Percentiles rank a stretch among this genome's conserved stretches.
Evolutionary conservation across 306 rosid species (phyloP).

Genomic region (Acacia acuminata): DNA sequence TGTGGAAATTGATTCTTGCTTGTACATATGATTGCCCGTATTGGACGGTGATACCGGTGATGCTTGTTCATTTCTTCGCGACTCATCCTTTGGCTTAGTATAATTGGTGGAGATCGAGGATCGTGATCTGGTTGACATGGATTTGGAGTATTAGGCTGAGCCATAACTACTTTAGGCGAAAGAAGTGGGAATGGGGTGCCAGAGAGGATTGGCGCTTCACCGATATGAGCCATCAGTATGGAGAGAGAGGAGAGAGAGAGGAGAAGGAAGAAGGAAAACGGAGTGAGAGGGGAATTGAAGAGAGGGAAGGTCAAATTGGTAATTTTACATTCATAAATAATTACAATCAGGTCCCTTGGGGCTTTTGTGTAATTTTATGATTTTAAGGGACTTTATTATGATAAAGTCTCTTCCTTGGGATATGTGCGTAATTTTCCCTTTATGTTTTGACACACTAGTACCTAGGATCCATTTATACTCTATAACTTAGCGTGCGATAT

Average conservation of each 20-base stretch:
- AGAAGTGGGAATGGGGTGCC: slow-evolving; percentile 88
- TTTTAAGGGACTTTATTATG: too few relatives aligned
- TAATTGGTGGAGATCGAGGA: slow-evolving; percentile 66
- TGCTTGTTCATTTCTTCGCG: slow-evolving; percentile 70
- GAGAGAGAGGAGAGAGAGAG: too few relatives aligned
- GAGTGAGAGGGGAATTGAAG: slow-evolving; percentile 91
- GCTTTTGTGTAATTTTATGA: too few relatives aligned
- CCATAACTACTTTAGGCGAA: slow-evolving; percentile 89
- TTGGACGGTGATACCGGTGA: slow-evolving; percentile 88
- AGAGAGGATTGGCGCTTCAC: slow-evolving; percentile 94
- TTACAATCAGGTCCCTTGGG: too few relatives aligned
- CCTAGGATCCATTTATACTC: too few relatives aligned
- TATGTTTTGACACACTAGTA: too few relatives aligned
- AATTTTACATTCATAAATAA: too few relatives aligned
- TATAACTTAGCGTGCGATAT: too few relatives aligned
- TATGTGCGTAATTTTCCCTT: too few relatives aligned
- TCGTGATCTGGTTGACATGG: slow-evolving; percentile 64
- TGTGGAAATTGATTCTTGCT: neutral
- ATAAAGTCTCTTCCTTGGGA: too few relatives aligned
- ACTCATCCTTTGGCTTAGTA: slow-evolving; percentile 73
- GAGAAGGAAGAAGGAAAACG: too few relatives aligned
- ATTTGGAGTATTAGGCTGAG: slow-evolving; percentile 75
- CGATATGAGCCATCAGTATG: slow-evolving; percentile 68
- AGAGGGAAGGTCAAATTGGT: too few relatives aligned
- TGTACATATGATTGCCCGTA: slow-evolving; percentile 86